These are phyloP conservation scores for Cladosporium oxysporum DNA, from an alignment of 2,329 filamentous ascomycete species.

Conservation along the genomic window DNA sequence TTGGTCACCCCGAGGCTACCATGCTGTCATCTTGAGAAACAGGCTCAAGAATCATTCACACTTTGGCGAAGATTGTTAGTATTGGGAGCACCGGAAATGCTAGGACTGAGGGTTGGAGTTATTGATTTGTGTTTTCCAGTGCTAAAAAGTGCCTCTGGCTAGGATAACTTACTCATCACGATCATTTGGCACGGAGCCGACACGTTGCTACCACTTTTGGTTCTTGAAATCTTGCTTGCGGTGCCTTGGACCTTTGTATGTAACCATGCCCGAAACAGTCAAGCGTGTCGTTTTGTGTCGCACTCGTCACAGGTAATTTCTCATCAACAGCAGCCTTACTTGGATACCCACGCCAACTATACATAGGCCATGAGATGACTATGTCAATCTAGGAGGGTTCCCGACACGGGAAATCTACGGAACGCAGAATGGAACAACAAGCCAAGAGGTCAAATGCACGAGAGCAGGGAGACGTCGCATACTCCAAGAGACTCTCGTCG, in stretches of 20 bases:
- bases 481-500: not conserved
- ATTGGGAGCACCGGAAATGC: not conserved
- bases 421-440: not conserved
- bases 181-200: not conserved
- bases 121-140: not conserved
- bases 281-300: not conserved
- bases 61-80: constrained; percentile 11
- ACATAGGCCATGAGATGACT: no score
- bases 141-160: constrained; percentile 5
- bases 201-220: not conserved
- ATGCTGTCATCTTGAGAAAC: constrained; percentile 53
- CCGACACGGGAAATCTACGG: not conserved
- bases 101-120: not conserved
- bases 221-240: not conserved
- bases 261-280: not conserved
- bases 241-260: not conserved
- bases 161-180: not conserved
- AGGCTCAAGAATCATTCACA: not conserved
- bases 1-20: constrained; percentile 56
- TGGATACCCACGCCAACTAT: no score
- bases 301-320: not conserved
- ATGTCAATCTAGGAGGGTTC: no score
- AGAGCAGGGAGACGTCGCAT: not conserved
- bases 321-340: not conserved
- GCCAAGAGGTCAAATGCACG: not conserved